Evolutionary conservation across 2,329 filamentous ascomycete genomes (phyloP).

Genomic region (Fusarium guadeloupense): DNA sequence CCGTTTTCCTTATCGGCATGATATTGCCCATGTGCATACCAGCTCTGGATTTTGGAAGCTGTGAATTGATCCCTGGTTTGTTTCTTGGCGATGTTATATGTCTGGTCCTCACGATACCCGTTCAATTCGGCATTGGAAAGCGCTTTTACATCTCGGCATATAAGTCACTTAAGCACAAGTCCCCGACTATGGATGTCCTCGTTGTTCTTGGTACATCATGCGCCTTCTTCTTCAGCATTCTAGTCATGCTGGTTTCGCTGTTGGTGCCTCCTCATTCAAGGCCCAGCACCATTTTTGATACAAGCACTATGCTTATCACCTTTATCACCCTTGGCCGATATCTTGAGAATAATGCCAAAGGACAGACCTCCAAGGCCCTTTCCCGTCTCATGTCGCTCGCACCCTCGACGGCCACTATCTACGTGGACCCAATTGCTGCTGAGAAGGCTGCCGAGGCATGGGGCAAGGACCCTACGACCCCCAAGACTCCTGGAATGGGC

Average conservation of each 20-base stretch:
- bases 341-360: conserved; percentile 93
- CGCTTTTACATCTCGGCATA: conserved; percentile 95
- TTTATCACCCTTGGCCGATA: conserved; percentile 93
- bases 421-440: conserved; percentile 90
- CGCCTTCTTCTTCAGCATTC: conserved; percentile 94
- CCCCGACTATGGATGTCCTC: conserved; percentile 97
- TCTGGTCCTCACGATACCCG: conserved; percentile 83
- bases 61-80: conserved; percentile 75
- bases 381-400: conserved; percentile 95
- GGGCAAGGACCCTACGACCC: conserved; percentile 50
- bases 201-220: conserved; percentile 93
- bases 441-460: conserved; percentile 88
- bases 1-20: conserved; percentile 94
- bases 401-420: conserved; percentile 96
- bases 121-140: conserved; percentile 95
- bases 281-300: conserved; percentile 93
- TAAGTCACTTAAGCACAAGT: conserved; percentile 88
- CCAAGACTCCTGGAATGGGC: conserved; percentile 49
- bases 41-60: conserved; percentile 77
- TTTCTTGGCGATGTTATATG: conserved; percentile 91
- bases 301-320: conserved; percentile 97
- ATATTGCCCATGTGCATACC: conserved; percentile 86
- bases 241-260: conserved; percentile 86
- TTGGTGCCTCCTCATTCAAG: conserved; percentile 77
- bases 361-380: conserved; percentile 92